phyloP scores from a whole-genome alignment of 78 protist genomes.

The Polysphondylium violaceum region DNA sequence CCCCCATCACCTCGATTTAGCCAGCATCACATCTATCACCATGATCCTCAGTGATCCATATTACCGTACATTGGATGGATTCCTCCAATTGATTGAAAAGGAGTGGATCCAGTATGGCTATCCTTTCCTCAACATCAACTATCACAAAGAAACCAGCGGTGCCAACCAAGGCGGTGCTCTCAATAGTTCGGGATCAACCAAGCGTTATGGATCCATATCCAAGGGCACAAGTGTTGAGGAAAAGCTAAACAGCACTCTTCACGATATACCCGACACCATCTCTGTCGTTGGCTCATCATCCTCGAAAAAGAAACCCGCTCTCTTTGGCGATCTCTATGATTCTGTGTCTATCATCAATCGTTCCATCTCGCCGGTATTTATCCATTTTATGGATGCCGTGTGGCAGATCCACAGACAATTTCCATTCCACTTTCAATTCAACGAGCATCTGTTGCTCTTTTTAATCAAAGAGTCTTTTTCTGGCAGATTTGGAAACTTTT shows the following conservation, averaged over 20 bases:
- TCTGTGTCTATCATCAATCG: conserved; percentile 4
- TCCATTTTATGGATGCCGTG: conserved; percentile 64
- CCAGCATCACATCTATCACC: conserved; percentile 85
- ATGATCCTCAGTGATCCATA: conserved; percentile 91
- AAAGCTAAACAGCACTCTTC: not conserved
- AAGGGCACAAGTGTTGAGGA: not conserved
- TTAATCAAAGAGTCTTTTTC: conserved; percentile 42
- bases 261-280: conserved; percentile 5
- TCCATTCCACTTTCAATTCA: conserved; percentile 75
- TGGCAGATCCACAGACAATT: conserved; percentile 78
- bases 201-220: not conserved
- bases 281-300: not conserved
- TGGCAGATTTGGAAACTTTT: conserved; percentile 68
- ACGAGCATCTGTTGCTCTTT: conserved; percentile 30
- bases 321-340: conserved; percentile 18
- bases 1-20: conserved; percentile 25
- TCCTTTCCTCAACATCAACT: conserved; percentile 17
- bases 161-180: not conserved
- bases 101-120: conserved; percentile 95
- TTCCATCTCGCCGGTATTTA: conserved; percentile 43
- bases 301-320: conserved; percentile 4
- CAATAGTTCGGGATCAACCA: conserved; percentile 2
- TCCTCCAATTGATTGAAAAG: conserved; percentile 89
- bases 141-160: not conserved
- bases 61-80: conserved; percentile 94